Evolutionary conservation across 106 monocot genomes (phyloP), one percentile per base, ranked within the genome.

Genomic region (Dendrobium huoshanense): DNA sequence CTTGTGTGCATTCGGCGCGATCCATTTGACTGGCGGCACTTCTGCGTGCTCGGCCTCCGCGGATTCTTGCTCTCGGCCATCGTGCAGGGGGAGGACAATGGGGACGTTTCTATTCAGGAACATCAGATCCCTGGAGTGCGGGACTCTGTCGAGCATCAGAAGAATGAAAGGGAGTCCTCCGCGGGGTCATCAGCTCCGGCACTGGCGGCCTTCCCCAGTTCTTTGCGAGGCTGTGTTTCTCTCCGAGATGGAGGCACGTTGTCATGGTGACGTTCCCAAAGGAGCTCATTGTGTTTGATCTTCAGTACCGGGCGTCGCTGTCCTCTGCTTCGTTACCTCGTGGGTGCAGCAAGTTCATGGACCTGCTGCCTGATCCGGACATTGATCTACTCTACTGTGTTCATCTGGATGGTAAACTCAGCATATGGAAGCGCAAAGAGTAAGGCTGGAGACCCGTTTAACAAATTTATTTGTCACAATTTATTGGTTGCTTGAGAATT

Each of bases 391-490:
- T 95, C 22, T 95, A 91, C 68, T 99, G 95, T 77, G 80, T 81
- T 51, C 99, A 99, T 81, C 78, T 95, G 31, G 99, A 99, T 73
- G 99, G 99, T 19, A 95, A 87, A 49, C 88, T 99, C 48, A 91
- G 91, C 85, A 85, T 83, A n/a, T 99, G 99, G 99, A 95, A 89
- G 81, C 86, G 95, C 55, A 95, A 90, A 85, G 86, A 87, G 99
- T 99, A 86, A 91, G 95, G 42, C 72, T n/a, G 51, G 11, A 74
- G 42, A 74, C 33, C 49, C 19, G n/a, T 29, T 80, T 41, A 55
- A 27, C 5, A 13, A 20, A 19, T 19, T 48, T 7, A 48, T 48
- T 48, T 48, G 11, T 48, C 11, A 48, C 48, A 48, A 9, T 48
- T 48, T 9, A 10, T 48, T 48, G 6, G 9, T 48, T 48, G 48